Conservation (phyloP, 2,329 filamentous ascomycete genomes). For the Aspergillus sclerotialis region DNA sequence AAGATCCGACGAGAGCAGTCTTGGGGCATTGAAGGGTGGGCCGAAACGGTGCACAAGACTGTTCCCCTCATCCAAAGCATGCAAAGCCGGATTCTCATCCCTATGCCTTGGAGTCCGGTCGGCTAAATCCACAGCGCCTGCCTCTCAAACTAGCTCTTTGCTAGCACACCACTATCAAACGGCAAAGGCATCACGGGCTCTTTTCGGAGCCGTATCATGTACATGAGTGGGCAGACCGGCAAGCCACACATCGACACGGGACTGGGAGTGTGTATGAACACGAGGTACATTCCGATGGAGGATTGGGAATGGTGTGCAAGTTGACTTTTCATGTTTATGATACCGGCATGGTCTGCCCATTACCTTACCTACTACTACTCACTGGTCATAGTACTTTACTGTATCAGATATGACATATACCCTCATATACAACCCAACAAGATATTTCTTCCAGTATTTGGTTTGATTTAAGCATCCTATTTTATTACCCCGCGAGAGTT, state of each 20-base stretch:
- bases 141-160: no score
- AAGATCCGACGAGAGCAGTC: slow-evolving; percentile 86
- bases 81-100: slow-evolving; percentile 88
- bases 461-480: no score
- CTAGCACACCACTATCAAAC: no score
- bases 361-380: slow-evolving; percentile 5
- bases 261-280: background rate
- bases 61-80: slow-evolving; percentile 94
- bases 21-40: slow-evolving; percentile 93
- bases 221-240: background rate
- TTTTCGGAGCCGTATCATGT: background rate
- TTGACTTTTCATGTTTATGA: background rate
- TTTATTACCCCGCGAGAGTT: no score
- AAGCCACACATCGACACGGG: background rate
- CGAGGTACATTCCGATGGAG: background rate
- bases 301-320: background rate
- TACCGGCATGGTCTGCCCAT: background rate
- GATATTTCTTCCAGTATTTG: no score
- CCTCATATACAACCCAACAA: background rate
- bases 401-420: slow-evolving; percentile 11
- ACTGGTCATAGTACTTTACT: slow-evolving; percentile 8
- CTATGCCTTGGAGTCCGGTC: slow-evolving; percentile 95
- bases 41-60: slow-evolving; percentile 95
- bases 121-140: slow-evolving; percentile 46
- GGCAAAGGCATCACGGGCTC: no score